Evolutionary conservation across 1,139 yeast genomes (phyloP), one percentile per base, ranked within the genome.

Genomic region (Hansenula sp.): DNA sequence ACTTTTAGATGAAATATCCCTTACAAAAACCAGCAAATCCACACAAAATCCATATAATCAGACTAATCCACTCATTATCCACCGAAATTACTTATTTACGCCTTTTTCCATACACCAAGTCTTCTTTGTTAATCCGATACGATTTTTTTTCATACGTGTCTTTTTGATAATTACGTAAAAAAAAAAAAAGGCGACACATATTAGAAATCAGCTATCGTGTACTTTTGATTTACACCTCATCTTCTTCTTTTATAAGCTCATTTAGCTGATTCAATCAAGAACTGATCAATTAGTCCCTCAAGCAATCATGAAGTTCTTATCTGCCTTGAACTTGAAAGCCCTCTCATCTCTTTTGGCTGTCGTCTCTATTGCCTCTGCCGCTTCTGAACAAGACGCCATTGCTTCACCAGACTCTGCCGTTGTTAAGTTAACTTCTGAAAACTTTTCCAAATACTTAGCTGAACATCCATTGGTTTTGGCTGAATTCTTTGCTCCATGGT

Each of bases 401-500:
- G 90, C 92, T 34, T 85, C 84, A 50, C 81, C 82, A 44, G 87
- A 86, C 56, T 84, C 96, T 29, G 95, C 92, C 34, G 98, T 92
- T 39, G 88, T 86, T 50, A 80, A 86, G 62, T 76, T 92, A 52
- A 75, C 82, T 27, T 62, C 77, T 20, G 77, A 71, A 33, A 69
- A 73, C 35, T 92, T 86, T 63, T 75, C 77, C 47, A 64, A 73
- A 20, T 88, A 85, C 63, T 66, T 92, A 47, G 67, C 68, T 36
- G 78, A 75, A 42, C 83, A 89, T 66, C 84, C 90, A 26, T 72
- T 90, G 54, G 95, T 89, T 21, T 73, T 92, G 53, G 92, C 96
- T 30, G 97, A 92, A 71, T 92, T 92, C 71, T 92, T 81, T 64
- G 98, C 98, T 25, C 97, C 98, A 60, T 92, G 98, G 98, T 92